These are phyloP conservation scores for Alectoria sarmentosa DNA, from an alignment of 495 filamentous ascomycete genomes.

Conservation along the genomic window DNA sequence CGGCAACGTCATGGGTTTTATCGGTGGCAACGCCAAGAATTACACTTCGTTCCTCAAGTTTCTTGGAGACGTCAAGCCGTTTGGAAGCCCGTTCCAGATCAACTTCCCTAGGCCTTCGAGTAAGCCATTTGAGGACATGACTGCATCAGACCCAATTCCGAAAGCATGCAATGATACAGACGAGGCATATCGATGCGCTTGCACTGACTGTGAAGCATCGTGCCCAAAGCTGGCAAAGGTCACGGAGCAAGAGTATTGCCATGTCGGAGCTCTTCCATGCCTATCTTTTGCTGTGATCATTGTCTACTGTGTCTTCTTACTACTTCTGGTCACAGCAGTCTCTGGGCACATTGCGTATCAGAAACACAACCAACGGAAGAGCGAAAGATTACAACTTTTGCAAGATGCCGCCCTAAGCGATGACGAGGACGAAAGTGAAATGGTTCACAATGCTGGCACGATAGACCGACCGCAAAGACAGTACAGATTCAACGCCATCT, in stretches of 20 bases:
- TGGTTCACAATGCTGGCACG: conserved; percentile 63
- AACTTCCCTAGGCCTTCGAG: conserved; percentile 66
- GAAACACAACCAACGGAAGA: conserved; percentile 62
- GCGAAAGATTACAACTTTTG: conserved; percentile 75
- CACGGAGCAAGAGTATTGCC: conserved; percentile 57
- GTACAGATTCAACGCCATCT: conserved; percentile 70
- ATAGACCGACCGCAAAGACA: conserved; percentile 60
- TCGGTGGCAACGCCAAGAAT: conserved; percentile 91
- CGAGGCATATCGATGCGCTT: conserved; percentile 78
- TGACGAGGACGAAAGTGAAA: conserved; percentile 80
- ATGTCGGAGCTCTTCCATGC: conserved; percentile 81
- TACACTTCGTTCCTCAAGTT: conserved; percentile 80
- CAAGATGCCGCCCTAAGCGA: conserved; percentile 79
- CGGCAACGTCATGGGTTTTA: conserved; percentile 85
- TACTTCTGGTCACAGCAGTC: conserved; percentile 55
- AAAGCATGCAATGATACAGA: conserved; percentile 87
- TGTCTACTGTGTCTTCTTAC: conserved; percentile 69
- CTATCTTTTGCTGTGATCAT: conserved; percentile 87
- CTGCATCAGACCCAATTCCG: conserved; percentile 53
- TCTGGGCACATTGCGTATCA: conserved; percentile 68
- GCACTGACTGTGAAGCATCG: conserved; percentile 80
- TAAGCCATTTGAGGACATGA: conserved; percentile 53
- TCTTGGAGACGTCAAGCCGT: conserved; percentile 80
- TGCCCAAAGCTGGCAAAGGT: conserved; percentile 77
- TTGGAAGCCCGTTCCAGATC: conserved; percentile 94